Evolutionary conservation across 1,139 yeast species (phyloP), one percentile per base, ranked within the genome.

Genomic region (Candida neerlandica): DNA sequence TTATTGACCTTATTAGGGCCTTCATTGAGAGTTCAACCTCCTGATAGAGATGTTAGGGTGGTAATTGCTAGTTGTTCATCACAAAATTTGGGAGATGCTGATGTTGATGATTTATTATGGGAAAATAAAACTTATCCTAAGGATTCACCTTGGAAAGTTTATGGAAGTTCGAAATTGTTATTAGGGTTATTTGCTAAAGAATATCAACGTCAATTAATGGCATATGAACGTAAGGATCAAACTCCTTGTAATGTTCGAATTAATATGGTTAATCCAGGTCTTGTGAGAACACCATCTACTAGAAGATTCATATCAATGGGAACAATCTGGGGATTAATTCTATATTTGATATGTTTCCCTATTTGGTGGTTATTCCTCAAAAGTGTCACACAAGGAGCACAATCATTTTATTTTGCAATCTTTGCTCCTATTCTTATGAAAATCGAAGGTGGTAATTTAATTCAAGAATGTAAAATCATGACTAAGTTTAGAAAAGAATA

Each of bases 1-100:
- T 73, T 94, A 35, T 71, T 94, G 53, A 88, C 89, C 2, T 70
- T 94, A 37, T 67, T 94, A 51, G 81, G 85, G 11, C 99, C 99
- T 0, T 81, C 96, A 16, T 71, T 94, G 48, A 80, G 88, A 53
- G 86, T 85, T 1, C 99, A 94, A 67, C 96, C 97, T 1, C 90
- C 97, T 0, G 98, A 91, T 65, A 77, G 99, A 58, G 98, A 92
- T 62, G 97, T 94, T 2, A 75, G 97, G 43, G 81, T 94, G 5
- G 66, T 94, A 11, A 58, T 90, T 29, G 80, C 94, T 0, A 80
- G 89, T 0, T 94, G 99, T 66, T 73, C 89, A 51, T 73, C 90
- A 5, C 92, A 89, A 57, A 81, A 89, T 2, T 64, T 88, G 66
- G 98, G 89, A 1, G 78, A 77, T 14, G 63, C 91, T 16, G 85